These are phyloP conservation scores for Calonectria crousiana DNA, from an alignment of 2,329 filamentous ascomycete species.

Conservation along the genomic window DNA sequence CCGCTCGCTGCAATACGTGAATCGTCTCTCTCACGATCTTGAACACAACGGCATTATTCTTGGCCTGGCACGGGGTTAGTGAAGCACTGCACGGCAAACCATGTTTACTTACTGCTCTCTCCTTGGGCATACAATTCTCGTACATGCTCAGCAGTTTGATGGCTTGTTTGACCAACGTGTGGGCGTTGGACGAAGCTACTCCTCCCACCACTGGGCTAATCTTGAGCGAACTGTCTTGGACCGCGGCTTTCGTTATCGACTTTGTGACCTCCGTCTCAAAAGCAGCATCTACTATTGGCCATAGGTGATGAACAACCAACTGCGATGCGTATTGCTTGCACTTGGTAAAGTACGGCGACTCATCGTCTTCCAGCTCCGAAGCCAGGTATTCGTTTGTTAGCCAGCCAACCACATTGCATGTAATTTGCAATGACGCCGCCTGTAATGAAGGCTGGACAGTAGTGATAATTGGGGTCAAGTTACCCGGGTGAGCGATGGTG, in stretches of 20 bases:
- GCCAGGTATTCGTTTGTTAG: conserved; percentile 69
- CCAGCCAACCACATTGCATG: conserved; percentile 70
- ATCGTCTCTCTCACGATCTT: conserved; percentile 92
- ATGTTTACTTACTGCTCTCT: conserved; percentile 65
- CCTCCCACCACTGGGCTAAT: conserved; percentile 63
- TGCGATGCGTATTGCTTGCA: conserved; percentile 68
- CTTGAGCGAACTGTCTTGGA: conserved; percentile 62
- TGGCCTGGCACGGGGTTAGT: conserved; percentile 42
- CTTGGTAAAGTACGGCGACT: conserved; percentile 64
- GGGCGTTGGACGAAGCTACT: conserved; percentile 67
- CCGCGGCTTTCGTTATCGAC: conserved; percentile 62
- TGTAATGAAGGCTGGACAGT: conserved; percentile 64
- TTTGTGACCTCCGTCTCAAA: conserved; percentile 69
- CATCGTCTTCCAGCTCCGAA: conserved; percentile 69
- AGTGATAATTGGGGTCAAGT: conserved; percentile 64
- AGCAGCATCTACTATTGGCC: conserved; percentile 65
- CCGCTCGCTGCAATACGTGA: conserved; percentile 82
- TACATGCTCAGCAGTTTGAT: conserved; percentile 72
- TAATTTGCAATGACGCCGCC: conserved; percentile 59
- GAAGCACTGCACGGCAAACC: not conserved
- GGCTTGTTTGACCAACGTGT: conserved; percentile 69
- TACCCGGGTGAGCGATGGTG: conserved; percentile 65
- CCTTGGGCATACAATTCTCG: conserved; percentile 74
- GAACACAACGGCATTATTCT: conserved; percentile 69
- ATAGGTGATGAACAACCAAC: conserved; percentile 68